Evolutionary conservation across 2,329 filamentous ascomycete species (phyloP).

Genomic region (Alternaria brassicicola): DNA sequence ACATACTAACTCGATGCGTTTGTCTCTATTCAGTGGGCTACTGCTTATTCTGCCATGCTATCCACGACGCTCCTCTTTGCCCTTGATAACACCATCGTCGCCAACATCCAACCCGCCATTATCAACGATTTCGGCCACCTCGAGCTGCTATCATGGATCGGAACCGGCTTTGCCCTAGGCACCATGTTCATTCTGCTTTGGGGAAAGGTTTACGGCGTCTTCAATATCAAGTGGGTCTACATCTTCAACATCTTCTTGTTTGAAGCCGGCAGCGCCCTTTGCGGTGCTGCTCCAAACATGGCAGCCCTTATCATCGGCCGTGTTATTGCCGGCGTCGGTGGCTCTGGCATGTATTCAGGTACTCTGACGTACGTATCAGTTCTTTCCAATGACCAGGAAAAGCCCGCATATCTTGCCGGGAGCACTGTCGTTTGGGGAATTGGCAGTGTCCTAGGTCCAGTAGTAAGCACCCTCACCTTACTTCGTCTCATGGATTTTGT

Average conservation of each 20-base stretch:
- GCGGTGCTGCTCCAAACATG: conserved; percentile 42
- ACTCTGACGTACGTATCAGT: conserved; percentile 31
- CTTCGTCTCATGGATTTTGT: background rate
- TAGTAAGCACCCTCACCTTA: conserved; percentile 9
- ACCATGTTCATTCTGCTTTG: conserved; percentile 20
- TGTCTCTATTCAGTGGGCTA: background rate
- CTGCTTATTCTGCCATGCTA: background rate
- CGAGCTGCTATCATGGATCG: conserved; percentile 34
- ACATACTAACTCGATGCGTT: background rate
- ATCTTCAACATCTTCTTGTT: conserved; percentile 24
- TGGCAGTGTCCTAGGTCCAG: conserved; percentile 46
- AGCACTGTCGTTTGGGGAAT: conserved; percentile 50
- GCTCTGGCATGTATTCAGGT: conserved; percentile 49
- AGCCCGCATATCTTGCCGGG: conserved; percentile 44
- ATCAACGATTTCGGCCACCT: conserved; percentile 34
- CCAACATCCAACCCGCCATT: conserved; percentile 39
- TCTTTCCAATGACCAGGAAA: conserved; percentile 19
- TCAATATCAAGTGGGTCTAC: conserved; percentile 53
- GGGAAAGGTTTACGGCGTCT: conserved; percentile 51
- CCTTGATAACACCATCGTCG: conserved; percentile 36
- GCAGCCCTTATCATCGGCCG: conserved; percentile 50
- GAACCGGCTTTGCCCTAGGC: conserved; percentile 37
- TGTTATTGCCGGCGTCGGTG: conserved; percentile 54
- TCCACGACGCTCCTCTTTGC: conserved; percentile 21
- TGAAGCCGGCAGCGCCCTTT: conserved; percentile 44